Conservation (phyloP, 2,329 filamentous ascomycete species). For the Diaporthe sp. region DNA sequence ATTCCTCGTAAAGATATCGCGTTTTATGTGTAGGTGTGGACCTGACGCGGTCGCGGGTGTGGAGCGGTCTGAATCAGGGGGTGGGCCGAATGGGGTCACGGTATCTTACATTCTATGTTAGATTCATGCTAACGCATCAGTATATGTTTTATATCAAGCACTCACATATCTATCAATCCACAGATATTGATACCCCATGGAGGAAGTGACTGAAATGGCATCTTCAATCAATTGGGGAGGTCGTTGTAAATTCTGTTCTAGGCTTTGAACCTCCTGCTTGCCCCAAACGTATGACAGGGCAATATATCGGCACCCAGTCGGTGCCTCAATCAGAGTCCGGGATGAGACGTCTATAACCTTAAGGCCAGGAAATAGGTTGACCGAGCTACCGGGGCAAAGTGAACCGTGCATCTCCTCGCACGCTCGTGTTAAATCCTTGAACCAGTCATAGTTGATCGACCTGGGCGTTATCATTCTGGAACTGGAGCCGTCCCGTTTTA, state of each 20-base stretch:
- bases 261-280: background rate
- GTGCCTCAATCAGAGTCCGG: background rate
- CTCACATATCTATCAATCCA: background rate
- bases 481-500: background rate
- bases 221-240: background rate
- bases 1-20: too few species aligned
- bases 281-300: background rate
- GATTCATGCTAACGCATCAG: fast-evolving
- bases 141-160: fast-evolving
- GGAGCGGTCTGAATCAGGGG: too few species aligned
- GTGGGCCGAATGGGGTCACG: too few species aligned
- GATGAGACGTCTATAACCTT: background rate
- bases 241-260: background rate
- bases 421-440: background rate
- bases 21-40: too few species aligned
- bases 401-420: background rate
- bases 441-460: background rate
- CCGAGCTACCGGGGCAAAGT: background rate
- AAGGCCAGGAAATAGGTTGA: background rate
- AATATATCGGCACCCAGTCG: background rate
- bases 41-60: too few species aligned
- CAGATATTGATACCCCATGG: background rate
- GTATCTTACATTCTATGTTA: background rate
- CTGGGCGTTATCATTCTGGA: background rate
- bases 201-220: background rate